Percentiles rank a stretch among this genome's conserved stretches.
phyloP scores from a whole-genome alignment of 495 filamentous ascomycete species.

The Hypoxylon fragiforme region DNA sequence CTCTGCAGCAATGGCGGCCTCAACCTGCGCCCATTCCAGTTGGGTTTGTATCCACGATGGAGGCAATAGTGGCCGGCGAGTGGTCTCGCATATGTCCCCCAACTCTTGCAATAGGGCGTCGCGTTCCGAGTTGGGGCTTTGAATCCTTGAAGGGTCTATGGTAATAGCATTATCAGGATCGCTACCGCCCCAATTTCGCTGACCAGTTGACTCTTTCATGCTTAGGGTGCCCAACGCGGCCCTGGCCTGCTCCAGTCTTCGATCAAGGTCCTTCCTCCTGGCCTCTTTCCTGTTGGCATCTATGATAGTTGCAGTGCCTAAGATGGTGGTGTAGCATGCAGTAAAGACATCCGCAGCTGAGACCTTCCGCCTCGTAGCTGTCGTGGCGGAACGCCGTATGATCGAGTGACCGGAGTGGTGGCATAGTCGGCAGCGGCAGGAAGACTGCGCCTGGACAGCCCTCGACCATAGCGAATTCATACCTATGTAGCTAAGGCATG shows the following conservation, averaged over 20 bases:
- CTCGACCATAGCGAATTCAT: conserved; percentile 78
- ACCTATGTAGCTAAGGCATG: conserved; percentile 46
- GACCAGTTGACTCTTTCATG: conserved; percentile 20
- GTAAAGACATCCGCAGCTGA: conserved; percentile 66
- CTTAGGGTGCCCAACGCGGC: conserved; percentile 40
- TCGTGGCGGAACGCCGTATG: conserved; percentile 56
- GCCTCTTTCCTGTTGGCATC: conserved; percentile 66
- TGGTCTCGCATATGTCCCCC: conserved; percentile 13
- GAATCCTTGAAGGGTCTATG: not conserved
- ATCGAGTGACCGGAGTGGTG: conserved; percentile 56
- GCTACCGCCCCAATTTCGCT: conserved; percentile 10
- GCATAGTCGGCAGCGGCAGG: conserved; percentile 68
- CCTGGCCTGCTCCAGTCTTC: conserved; percentile 54
- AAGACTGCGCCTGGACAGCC: conserved; percentile 59
- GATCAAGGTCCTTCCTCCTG: conserved; percentile 65
- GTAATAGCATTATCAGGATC: not conserved
- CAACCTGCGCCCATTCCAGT: conserved; percentile 28
- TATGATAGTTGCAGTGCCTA: conserved; percentile 68
- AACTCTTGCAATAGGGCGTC: conserved; percentile 20
- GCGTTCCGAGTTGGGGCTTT: not conserved
- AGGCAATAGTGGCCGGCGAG: conserved; percentile 8
- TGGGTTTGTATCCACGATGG: conserved; percentile 29
- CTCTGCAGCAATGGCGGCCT: conserved; percentile 26
- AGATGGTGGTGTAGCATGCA: conserved; percentile 70
- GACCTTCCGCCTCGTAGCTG: conserved; percentile 54